These are phyloP conservation scores for Paraglomus brasilianum DNA, from an alignment of 192 early-diverging fungal species.

Conservation along the genomic window DNA sequence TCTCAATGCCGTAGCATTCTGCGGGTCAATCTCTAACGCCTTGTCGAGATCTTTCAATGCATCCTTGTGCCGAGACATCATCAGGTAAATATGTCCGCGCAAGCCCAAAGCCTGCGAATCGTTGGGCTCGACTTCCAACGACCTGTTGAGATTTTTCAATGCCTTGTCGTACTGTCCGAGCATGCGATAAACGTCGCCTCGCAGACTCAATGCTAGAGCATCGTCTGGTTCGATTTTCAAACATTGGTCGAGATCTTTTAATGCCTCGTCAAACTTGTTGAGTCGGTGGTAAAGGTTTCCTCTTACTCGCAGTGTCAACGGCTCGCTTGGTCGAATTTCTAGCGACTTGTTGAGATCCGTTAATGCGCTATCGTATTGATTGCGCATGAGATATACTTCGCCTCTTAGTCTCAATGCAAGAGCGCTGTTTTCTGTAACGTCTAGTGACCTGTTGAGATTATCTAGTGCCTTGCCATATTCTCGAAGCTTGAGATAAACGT, in stretches of 20 bases:
- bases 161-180: neutral
- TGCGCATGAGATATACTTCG: no score
- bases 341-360: no score
- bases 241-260: neutral
- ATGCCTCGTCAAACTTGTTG: neutral
- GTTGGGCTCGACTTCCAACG: slow-evolving; percentile 2
- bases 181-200: neutral
- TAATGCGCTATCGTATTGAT: no score
- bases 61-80: neutral
- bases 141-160: neutral
- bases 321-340: no score
- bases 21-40: neutral
- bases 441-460: no score
- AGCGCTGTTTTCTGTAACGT: no score
- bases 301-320: neutral
- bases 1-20: neutral
- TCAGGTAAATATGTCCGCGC: neutral
- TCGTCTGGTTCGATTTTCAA: neutral
- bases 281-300: neutral
- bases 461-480: no score
- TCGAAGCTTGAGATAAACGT: no score
- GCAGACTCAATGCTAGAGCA: neutral
- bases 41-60: slow-evolving; percentile 11
- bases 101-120: neutral
- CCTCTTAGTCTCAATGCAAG: no score